phyloP scores from a whole-genome alignment of 176 grass and related monocot species.

The Rhynchospora breviuscula region DNA sequence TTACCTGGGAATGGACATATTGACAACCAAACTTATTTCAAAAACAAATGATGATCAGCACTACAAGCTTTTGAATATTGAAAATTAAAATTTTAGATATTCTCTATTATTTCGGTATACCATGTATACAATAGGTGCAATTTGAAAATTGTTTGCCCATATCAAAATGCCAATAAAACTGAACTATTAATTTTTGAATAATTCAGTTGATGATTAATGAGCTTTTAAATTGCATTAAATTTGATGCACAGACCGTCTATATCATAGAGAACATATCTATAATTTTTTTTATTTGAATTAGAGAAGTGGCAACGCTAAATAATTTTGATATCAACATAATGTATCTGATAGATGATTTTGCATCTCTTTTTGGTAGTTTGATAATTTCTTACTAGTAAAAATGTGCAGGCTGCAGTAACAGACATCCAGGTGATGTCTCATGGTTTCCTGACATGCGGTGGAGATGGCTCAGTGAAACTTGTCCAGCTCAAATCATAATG shows the following conservation, averaged over 20 bases:
- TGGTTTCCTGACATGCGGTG: conserved; percentile 84
- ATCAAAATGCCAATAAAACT: background rate
- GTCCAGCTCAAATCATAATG: conserved; percentile 50
- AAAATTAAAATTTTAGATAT: background rate
- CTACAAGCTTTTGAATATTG: background rate
- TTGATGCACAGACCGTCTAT: background rate
- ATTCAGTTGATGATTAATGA: background rate
- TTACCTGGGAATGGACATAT: background rate
- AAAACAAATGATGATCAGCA: background rate
- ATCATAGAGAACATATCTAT: background rate
- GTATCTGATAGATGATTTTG: conserved; percentile 13
- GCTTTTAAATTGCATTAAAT: too few species aligned
- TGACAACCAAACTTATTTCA: background rate
- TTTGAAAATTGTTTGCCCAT: background rate
- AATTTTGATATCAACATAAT: background rate
- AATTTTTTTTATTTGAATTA: conserved; percentile 6
- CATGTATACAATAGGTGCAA: background rate
- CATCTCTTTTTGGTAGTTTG: background rate
- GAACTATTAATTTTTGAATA: background rate
- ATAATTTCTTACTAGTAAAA: conserved; percentile 2
- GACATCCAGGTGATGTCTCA: conserved; percentile 65
- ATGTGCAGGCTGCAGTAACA: conserved; percentile 78
- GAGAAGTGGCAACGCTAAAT: background rate
- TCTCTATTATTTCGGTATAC: background rate
- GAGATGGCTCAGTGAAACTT: conserved; percentile 90